Base-by-base conservation (phyloP, 1,284 basidiomycete genomes). In the Entoloma clypeatum region DNA sequence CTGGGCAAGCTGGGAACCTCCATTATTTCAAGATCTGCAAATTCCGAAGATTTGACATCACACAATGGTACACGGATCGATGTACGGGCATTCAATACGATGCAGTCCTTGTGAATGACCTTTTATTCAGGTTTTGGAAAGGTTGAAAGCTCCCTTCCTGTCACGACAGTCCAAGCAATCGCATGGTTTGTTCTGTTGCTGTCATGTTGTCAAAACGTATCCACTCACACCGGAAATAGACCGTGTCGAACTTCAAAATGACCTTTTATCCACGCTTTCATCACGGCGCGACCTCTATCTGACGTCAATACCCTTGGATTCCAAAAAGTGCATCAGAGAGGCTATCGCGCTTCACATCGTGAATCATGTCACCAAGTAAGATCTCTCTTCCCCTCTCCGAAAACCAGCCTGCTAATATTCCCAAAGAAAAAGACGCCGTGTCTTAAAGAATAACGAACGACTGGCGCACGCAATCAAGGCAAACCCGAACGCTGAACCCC, bases 371-470 rank as follows among this genome's bases (percentile, higher is more conserved):
- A 78, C 81, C 39, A 94, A 86, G 92, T 92, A 56, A 47, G 75
- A 41, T 21, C 22, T 6, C 9, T 17, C 25, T 7, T 9, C 17
- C 14, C 11, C 13, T 35, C 34, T 35, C 34, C 7, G 39, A 37
- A 30, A 50, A 28, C 28, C 48, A 43, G 47, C 55, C 41, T 38
- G 51, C 25, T 39, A 36, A 29, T 22, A n/a, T 33, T 26, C 16
- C 24, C 26, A 7, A 51, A 96, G 93, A 72, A 97, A 94, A 50
- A 86, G 95, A n/a, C 79, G 86, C 9, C 75, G 81, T 6, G 77
- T 99, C n/a, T 72, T 97, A 11, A 94, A 94, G 60, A 96, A 95
- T 63, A 98, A 97, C 57, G 92, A 97, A 53, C 81, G 83, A 33
- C 74, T 98, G 9, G 75, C 86, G 0, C 77, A 82, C 49, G 77